phyloP scores from a whole-genome alignment of 768 basidiomycete genomes.

The Termitomyces titanicus region DNA sequence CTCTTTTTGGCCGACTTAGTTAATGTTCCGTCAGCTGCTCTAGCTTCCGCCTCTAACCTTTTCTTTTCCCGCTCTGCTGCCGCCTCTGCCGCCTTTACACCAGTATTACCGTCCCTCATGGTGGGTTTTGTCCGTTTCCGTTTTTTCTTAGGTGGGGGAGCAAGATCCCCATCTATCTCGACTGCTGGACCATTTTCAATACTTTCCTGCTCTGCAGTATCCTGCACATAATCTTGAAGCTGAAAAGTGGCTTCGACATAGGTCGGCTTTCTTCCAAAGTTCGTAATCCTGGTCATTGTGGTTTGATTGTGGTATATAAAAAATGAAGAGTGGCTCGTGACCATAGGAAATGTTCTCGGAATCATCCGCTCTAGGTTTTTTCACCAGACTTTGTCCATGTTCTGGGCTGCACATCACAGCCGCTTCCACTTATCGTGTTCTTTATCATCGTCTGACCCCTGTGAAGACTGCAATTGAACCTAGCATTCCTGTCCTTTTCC shows the following conservation, averaged over 20 bases:
- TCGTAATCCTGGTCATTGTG: conserved; percentile 71
- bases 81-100: conserved; percentile 23
- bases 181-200: neutral
- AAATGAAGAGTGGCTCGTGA: no score
- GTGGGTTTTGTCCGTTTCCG: conserved; percentile 51
- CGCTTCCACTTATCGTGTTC: no score
- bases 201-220: neutral
- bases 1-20: conserved; percentile 30
- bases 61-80: conserved; percentile 12
- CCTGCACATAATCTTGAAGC: conserved; percentile 13
- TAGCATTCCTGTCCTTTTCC: no score
- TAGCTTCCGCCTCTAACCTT: conserved; percentile 5
- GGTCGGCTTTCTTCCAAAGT: conserved; percentile 70
- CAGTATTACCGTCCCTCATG: conserved; percentile 34
- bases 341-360: no score
- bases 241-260: conserved; percentile 56
- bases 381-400: no score
- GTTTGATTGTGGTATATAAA: no score
- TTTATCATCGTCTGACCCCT: no score
- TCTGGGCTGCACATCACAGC: no score
- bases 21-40: conserved; percentile 15
- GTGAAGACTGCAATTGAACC: no score
- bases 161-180: conserved; percentile 10
- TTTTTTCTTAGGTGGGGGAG: conserved; percentile 49
- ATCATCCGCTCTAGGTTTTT: no score